Base-by-base conservation (phyloP, 345 rosid genomes). In the Viola odorata region DNA sequence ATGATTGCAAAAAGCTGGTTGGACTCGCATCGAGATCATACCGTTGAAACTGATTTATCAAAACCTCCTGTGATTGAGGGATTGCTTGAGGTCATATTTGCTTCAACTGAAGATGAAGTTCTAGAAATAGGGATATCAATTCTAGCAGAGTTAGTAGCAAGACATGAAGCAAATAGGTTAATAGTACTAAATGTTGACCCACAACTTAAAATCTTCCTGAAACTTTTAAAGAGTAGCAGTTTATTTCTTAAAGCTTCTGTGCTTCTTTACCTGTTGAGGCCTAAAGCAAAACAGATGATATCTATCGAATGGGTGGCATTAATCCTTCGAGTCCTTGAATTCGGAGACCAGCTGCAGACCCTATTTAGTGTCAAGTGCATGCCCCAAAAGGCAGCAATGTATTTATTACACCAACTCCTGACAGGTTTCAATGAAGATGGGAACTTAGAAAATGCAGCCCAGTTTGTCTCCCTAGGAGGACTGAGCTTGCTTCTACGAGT, bases 261-360 rank as follows among this genome's bases (percentile, higher is more conserved):
- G 66, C 69, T 85, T 63, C 84, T 85, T 50, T 80, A 83, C 68
- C 76, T 68, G 36, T 53, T 80, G 72, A 83, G 73, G 70, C 88
- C 88, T 4, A 69, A 64, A 77, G 84, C 91, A 13, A 85, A 83
- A 39, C 86, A 83, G 69, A 81, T 83, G 88, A 76, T 80, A 64
- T 81, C 88, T 0, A 50, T 66, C 0, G 86, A 80, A 41, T 85
- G 86, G 86, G 69, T 85, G 32, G 77, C 83, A n/a, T 44, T 85
- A 37, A 57, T 70, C 37, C 91, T 85, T 42, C 60, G 91, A 62
- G 82, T 85, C 53, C 60, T 85, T 12, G 91, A 85, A 50, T 83
- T 85, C 5, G 88, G 86, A 10, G 82, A 77, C 38, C 86, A 78
- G 53, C 15, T 66, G 59, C 91, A 83, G 78, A 81, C 79, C 58